A percentile compares a stretch with the other conserved stretches of the same genome.
Evolutionary conservation across 2,329 filamentous ascomycete genomes (phyloP).

Genomic region (Orbilia oligospora): DNA sequence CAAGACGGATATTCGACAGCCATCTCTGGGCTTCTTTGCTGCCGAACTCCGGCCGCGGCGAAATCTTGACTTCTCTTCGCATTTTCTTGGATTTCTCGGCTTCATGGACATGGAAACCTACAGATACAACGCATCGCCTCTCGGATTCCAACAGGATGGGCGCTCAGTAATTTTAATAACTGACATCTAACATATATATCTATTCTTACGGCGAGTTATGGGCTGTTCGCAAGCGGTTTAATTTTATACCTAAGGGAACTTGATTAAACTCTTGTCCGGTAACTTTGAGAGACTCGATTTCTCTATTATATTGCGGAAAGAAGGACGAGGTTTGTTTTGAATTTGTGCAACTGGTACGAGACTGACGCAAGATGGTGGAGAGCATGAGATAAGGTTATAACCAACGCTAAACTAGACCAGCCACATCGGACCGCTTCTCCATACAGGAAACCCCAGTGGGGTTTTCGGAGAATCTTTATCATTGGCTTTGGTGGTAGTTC

Average conservation of each 20-base stretch:
- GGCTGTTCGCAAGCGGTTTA: too few relatives aligned
- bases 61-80: slow-evolving; percentile 50
- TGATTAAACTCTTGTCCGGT: too few relatives aligned
- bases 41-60: slow-evolving; percentile 57
- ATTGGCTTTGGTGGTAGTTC: slow-evolving; percentile 8
- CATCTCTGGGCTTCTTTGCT: slow-evolving; percentile 13
- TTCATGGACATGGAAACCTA: neutral
- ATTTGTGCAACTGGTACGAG: neutral
- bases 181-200: too few relatives aligned
- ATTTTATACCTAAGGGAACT: too few relatives aligned
- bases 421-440: slow-evolving; percentile 51
- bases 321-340: neutral
- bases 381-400: neutral
- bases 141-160: neutral
- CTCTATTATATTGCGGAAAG: too few relatives aligned
- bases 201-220: too few relatives aligned
- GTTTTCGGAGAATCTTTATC: slow-evolving; percentile 49
- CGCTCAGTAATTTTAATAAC: too few relatives aligned
- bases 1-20: slow-evolving; percentile 53
- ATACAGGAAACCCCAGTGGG: neutral
- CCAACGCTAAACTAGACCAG: slow-evolving; percentile 3
- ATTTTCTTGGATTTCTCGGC: slow-evolving; percentile 30
- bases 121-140: slow-evolving; percentile 2
- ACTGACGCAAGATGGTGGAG: slow-evolving; percentile 17
- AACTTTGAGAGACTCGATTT: too few relatives aligned